These are phyloP conservation scores for Ilyonectria robusta DNA, from an alignment of 2,329 filamentous ascomycete genomes.

Conservation along the genomic window DNA sequence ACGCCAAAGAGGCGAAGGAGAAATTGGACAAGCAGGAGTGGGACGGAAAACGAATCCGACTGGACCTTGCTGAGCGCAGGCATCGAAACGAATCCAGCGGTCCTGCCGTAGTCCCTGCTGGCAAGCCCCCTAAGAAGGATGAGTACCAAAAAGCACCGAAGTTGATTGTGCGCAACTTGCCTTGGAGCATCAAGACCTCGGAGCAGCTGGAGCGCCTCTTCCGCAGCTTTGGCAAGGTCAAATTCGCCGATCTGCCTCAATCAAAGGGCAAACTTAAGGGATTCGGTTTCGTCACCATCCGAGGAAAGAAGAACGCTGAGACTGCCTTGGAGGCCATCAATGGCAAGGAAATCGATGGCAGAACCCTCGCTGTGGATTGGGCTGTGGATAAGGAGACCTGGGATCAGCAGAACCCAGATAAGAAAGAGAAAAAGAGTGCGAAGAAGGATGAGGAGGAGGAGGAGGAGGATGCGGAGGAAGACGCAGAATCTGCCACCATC, in stretches of 20 bases:
- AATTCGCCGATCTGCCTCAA: slow-evolving; percentile 87
- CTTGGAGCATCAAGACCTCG: slow-evolving; percentile 93
- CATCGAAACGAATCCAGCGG: slow-evolving; percentile 73
- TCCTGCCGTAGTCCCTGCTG: slow-evolving; percentile 55
- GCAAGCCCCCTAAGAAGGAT: slow-evolving; percentile 71
- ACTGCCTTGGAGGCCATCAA: slow-evolving; percentile 88
- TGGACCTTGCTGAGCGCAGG: slow-evolving; percentile 91
- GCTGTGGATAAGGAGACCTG: slow-evolving; percentile 93
- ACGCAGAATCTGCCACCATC: slow-evolving; percentile 47
- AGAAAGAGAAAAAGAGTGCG: slow-evolving; percentile 52
- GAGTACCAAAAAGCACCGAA: slow-evolving; percentile 76
- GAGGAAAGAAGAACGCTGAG: slow-evolving; percentile 91
- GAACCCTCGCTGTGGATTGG: slow-evolving; percentile 94
- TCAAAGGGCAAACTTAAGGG: slow-evolving; percentile 83
- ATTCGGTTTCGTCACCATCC: slow-evolving; percentile 92
- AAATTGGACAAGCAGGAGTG: slow-evolving; percentile 85
- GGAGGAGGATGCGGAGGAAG: slow-evolving; percentile 56
- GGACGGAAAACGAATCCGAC: slow-evolving; percentile 84
- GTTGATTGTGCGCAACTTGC: slow-evolving; percentile 91
- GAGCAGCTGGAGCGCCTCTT: slow-evolving; percentile 87
- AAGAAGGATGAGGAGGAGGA: slow-evolving; percentile 54
- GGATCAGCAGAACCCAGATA: slow-evolving; percentile 73
- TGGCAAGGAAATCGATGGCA: slow-evolving; percentile 89
- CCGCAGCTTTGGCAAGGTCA: slow-evolving; percentile 90
- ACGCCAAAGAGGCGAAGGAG: slow-evolving; percentile 84